phyloP scores from a whole-genome alignment of 2,329 filamentous ascomycete genomes.

The Byssothecium circinans region DNA sequence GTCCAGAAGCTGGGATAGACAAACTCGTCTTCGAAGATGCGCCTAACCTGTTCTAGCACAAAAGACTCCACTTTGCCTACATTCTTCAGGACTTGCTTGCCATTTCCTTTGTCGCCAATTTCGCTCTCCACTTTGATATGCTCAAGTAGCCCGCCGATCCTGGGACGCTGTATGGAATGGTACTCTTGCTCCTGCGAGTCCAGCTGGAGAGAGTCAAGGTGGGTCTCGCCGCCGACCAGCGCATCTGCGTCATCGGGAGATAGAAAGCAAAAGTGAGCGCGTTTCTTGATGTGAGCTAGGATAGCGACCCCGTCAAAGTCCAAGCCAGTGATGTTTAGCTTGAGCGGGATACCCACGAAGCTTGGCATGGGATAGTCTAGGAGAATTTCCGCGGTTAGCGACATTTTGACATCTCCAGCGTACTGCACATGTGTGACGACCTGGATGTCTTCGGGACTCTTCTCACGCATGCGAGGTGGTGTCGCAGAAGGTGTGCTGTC shows the following conservation, averaged over 20 bases:
- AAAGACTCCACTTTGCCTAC: conserved; percentile 98
- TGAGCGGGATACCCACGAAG: conserved; percentile 93
- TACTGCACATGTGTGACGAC: conserved; percentile 91
- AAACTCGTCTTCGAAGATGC: conserved; percentile 98
- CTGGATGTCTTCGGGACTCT: conserved; percentile 82
- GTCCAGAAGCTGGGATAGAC: conserved; percentile 99
- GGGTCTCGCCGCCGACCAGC: conserved; percentile 51
- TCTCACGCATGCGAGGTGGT: conserved; percentile 66
- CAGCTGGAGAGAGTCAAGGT: conserved; percentile 34
- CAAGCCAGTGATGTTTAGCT: conserved; percentile 90
- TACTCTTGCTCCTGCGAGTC: conserved; percentile 28
- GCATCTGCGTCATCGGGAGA: conserved; percentile 87
- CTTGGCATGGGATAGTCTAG: conserved; percentile 98
- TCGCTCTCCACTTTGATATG: conserved; percentile 97
- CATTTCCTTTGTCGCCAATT: conserved; percentile 87
- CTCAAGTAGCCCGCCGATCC: conserved; percentile 77
- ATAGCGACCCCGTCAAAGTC: conserved; percentile 95
- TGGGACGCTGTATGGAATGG: conserved; percentile 38
- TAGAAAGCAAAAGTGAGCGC: conserved; percentile 91
- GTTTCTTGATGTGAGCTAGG: conserved; percentile 83
- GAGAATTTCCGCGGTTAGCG: conserved; percentile 90
- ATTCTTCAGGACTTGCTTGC: conserved; percentile 95
- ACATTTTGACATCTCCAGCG: conserved; percentile 81
- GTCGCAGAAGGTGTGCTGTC: conserved; percentile 37
- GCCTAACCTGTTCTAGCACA: conserved; percentile 90